These are phyloP conservation scores for Trypanosoma brucei DNA, from an alignment of 208 protist species.

Conservation along the genomic window DNA sequence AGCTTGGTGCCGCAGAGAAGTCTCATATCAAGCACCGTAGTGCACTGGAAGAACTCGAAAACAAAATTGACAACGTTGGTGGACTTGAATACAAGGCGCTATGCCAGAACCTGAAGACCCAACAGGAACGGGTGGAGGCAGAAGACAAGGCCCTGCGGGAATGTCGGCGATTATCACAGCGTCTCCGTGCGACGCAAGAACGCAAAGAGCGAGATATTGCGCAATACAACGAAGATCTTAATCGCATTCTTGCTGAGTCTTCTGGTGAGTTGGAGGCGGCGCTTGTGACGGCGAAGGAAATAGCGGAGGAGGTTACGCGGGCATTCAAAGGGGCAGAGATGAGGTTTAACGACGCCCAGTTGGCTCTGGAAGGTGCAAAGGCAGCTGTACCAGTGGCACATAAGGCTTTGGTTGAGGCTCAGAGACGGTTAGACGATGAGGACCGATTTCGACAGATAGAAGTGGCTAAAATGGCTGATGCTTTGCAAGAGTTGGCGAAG, in stretches of 20 bases:
- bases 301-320: constrained; percentile 42
- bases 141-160: constrained; percentile 69
- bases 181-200: constrained; percentile 67
- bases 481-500: constrained; percentile 77
- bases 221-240: constrained; percentile 58
- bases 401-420: constrained; percentile 55
- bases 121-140: constrained; percentile 64
- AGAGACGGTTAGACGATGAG: constrained; percentile 76
- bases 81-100: constrained; percentile 69
- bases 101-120: constrained; percentile 37
- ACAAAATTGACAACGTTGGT: constrained; percentile 67
- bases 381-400: constrained; percentile 57
- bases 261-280: constrained; percentile 51
- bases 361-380: constrained; percentile 41
- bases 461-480: constrained; percentile 69
- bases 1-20: constrained; percentile 38
- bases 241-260: constrained; percentile 53
- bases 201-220: constrained; percentile 49
- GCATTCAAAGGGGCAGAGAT: constrained; percentile 57
- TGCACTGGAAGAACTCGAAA: constrained; percentile 61
- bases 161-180: constrained; percentile 60
- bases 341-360: constrained; percentile 48
- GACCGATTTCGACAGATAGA: constrained; percentile 77
- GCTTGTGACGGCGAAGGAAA: constrained; percentile 35
- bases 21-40: constrained; percentile 33